Evolutionary conservation across 257 asterid genomes (phyloP), one percentile per base, ranked within the genome.

Genomic region (Prunella vulgaris): DNA sequence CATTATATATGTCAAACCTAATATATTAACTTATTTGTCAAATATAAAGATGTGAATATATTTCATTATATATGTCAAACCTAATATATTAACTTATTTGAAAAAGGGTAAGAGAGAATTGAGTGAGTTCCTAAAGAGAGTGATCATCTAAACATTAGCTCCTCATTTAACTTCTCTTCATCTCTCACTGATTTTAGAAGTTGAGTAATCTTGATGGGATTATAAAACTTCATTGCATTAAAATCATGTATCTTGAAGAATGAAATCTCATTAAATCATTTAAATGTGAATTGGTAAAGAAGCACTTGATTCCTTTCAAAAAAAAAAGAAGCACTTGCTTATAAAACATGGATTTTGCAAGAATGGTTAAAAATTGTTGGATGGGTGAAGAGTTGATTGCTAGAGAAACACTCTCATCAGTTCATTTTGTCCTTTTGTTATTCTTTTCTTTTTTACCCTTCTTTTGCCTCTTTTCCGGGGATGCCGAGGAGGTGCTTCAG

Each of bases 141-240:
- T 69, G 76, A 78, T 60, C 75, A 54, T 60, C 68, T 37, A 14
- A 51, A 53, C 42, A 49, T 59, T 60, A 66, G 42, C 60, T 74
- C 44, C 74, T 60, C 64, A 73, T 54, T 52, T 44, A 69, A 56
- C 44, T 5, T 32, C 9, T 53, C 49, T 52, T 64, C 76, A 70
- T 49, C 49, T 61, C 64, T 66, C 69, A 77, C 48, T 37, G 4
- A 60, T 64, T 65, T 60, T 66, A 60, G 61, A 69, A 74, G 71
- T 51, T 46, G 40, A 66, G 28, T 35, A 61, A 70, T 71, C 66
- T 27, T n/a, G 58, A 66, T 33, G 24, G 60, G 73, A 54, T 66
- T 59, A 12, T 27, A 12, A 25, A 56, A 18, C 76, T 63, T 70
- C 35, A 44, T 57, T 59, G 64, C 59, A 65, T 72, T 69, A 52